Base-by-base conservation (phyloP, 2,329 filamentous ascomycete species). In the Diplodia corticola region DNA sequence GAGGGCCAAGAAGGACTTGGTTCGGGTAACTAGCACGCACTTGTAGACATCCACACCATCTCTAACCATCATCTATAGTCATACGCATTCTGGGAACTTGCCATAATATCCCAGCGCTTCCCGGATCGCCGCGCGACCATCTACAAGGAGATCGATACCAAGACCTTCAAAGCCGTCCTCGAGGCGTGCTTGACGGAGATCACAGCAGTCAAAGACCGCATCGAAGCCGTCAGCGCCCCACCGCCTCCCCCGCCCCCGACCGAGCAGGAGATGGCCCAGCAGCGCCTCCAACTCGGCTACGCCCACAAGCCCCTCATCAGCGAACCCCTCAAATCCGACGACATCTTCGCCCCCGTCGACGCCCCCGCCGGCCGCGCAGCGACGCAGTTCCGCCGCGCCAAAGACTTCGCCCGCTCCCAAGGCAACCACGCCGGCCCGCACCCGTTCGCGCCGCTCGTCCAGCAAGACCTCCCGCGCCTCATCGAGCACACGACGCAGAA, bases 51-150 rank as follows among this genome's bases (percentile, higher is more conserved):
- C 13, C 57, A 28, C 6, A 26, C 50, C 28, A 17, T 49, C n/a
- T 46, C 70, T 73, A 66, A 74, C 49, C 13, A 51, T 51, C 1
- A 12, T 17, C 20, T 24, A 5, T 67, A 91, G 85, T 85, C 88
- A 0, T 96, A 96, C 76, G 93, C 94, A 17, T 90, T 96, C 77
- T 97, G 93, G 93, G 94, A 98, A 74, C 82, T 97, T 30, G 87
- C 88, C 33, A 84, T 91, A 65, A 96, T 97, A 71, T 89, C 91
- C 44, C 86, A 90, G 66, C 85, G 87, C 64, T 93, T 91, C 69
- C 84, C 89, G 17, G 84, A 87, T n/a, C 88, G 93, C 37, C 87
- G 94, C 63, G 91, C 90, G 76, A 86, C 88, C 22, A 92, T 98
- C 65, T 97, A 91, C 77, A 87, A 89, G 67, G 93, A 96, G 71